Conservation (phyloP, 208 protist species). For the Leishmania arabica region DNA sequence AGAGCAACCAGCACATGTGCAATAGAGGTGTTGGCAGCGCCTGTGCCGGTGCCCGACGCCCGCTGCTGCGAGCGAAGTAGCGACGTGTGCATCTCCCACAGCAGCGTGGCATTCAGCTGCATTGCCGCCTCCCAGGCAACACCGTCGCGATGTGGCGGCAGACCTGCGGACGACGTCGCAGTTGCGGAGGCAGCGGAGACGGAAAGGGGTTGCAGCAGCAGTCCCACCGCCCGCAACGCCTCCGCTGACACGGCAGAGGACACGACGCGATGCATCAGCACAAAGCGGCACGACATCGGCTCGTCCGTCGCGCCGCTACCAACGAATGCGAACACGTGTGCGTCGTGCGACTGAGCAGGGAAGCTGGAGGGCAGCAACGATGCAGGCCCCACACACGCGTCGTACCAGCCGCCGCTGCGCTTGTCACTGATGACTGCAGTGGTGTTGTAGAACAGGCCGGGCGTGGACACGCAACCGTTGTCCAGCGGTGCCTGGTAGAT, state of each 20-base stretch:
- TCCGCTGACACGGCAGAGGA: conserved; percentile 11
- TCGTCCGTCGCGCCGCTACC: conserved; percentile 27
- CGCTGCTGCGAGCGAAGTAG: conserved; percentile 3
- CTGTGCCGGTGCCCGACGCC: not conserved
- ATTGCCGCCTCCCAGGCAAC: conserved; percentile 24
- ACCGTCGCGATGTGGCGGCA: conserved; percentile 1
- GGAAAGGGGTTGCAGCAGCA: not conserved
- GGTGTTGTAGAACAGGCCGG: conserved; percentile 22
- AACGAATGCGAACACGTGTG: conserved; percentile 20
- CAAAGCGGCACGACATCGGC: conserved; percentile 24
- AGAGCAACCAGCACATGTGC: conserved; percentile 19
- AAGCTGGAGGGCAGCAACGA: conserved; percentile 6
- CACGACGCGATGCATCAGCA: conserved; percentile 25
- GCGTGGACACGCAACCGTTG: conserved; percentile 21
- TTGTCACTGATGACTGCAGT: conserved; percentile 8
- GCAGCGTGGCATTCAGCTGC: conserved; percentile 29
- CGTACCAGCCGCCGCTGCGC: conserved; percentile 16
- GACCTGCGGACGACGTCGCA: not conserved
- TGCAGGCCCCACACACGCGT: conserved; percentile 10
- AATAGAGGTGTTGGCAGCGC: conserved; percentile 1
- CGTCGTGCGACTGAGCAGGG: not conserved
- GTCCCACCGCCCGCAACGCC: conserved; percentile 1
- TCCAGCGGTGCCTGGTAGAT: conserved; percentile 22
- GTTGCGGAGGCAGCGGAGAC: not conserved
- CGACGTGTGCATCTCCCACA: conserved; percentile 27